These are phyloP conservation scores for Suillus subalutaceus DNA, from an alignment of 768 basidiomycete species.

Conservation along the genomic window DNA sequence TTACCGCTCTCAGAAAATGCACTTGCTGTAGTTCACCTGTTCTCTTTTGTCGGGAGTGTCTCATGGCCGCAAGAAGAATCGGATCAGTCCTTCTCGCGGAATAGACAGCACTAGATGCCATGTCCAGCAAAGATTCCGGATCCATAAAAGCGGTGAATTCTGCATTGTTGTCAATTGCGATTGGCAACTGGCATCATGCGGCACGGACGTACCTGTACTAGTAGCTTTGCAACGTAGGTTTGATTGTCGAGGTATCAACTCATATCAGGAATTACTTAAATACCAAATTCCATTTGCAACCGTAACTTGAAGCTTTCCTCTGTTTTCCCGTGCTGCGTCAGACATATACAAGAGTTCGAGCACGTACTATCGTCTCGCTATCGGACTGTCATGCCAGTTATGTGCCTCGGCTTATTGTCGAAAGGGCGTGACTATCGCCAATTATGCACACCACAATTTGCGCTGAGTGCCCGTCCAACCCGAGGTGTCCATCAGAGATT, in stretches of 20 bases:
- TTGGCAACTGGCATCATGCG: not conserved
- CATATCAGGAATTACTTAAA: not conserved
- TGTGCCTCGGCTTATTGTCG: not conserved
- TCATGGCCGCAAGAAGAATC: not conserved
- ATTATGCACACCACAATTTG: not conserved
- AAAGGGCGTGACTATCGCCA: not conserved
- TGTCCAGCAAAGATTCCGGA: not conserved
- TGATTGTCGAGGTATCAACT: not conserved
- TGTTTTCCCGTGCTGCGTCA: not conserved
- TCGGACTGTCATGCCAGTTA: not conserved
- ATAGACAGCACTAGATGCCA: not conserved
- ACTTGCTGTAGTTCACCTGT: not conserved
- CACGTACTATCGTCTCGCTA: not conserved
- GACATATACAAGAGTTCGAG: slow-evolving; percentile 1
- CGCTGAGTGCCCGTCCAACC: not conserved
- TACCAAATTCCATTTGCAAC: not conserved
- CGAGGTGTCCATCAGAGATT: not conserved
- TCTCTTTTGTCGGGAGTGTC: not conserved
- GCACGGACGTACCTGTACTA: not conserved
- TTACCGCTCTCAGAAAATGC: not conserved
- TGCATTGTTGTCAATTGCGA: not conserved
- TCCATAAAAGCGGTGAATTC: not conserved
- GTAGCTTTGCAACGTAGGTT: not conserved
- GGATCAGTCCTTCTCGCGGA: not conserved
- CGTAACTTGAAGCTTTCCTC: not conserved